Evolutionary conservation across 768 basidiomycete species (phyloP), one percentile per base, ranked within the genome.

Genomic region (Sarcomyxa edulis): DNA sequence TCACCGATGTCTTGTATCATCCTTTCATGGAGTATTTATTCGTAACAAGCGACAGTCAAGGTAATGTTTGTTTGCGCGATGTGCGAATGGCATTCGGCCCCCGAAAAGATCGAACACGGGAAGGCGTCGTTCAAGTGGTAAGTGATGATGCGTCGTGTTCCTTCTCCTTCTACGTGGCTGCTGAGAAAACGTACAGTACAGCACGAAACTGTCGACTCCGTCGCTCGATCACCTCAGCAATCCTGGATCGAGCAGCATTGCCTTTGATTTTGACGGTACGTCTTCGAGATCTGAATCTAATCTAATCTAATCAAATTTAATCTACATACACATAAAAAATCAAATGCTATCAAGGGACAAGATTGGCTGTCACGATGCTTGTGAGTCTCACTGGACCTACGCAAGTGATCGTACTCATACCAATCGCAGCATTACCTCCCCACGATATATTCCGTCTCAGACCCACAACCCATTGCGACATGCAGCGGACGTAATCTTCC

Each of bases 21-120:
- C 87, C 87, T 9, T 51, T 45, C 21, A 75, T 81, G 65, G 76
- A 81, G 25, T 68, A 86, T 47, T 52, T 87, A 33, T 88, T 90
- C 45, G 72, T 71, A 5, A 83, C 80, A 3, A 74, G 78, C 40
- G 81, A 86, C 45, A 61, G 52, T 8, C 57, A 50, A 11, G 84
- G 86, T 4, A 56, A 59, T 16, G 78, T 87, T 3, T 76, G 70
- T 47, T 72, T 90, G 40, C 74, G 83, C 11, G 86, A 90, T 55
- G 60, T 63, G 11, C 68, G 86, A 9, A 87, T 86, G 81, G 74
- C 82, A 0, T 89, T 87, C 55, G 80, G 81, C 14, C 66, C 78
- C 30, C 48, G 56, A 14, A 55, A 56, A 12, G 55, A 54, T 8
- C 57, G 76, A 24, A 64, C 69, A 2, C 55, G 64, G 12, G 55